phyloP scores from a whole-genome alignment of 2,329 filamentous ascomycete species.

The Mycocentrospora acerina region DNA sequence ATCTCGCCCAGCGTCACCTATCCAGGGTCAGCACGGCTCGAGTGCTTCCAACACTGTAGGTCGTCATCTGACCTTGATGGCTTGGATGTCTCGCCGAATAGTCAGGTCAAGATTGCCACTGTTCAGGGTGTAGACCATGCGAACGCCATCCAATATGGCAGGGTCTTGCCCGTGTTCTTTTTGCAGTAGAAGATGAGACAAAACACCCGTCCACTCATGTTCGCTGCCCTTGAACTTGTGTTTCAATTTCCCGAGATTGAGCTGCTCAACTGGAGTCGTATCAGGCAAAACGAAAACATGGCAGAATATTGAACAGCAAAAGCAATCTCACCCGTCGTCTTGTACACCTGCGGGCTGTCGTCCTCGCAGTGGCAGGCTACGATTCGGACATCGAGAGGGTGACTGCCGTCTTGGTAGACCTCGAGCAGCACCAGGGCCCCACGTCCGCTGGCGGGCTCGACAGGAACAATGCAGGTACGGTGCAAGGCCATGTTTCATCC shows the following conservation, averaged over 20 bases:
- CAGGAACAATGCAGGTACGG: constrained; percentile 53
- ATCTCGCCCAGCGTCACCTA: constrained; percentile 65
- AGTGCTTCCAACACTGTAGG: constrained; percentile 5
- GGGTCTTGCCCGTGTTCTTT: constrained; percentile 44
- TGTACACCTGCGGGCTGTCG: constrained; percentile 56
- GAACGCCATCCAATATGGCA: constrained; percentile 56
- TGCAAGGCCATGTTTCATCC: too few species aligned
- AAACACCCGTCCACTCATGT: constrained; percentile 67
- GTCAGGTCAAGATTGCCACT: constrained; percentile 59
- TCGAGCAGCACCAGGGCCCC: constrained; percentile 62
- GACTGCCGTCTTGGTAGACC: constrained; percentile 54
- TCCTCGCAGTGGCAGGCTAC: constrained; percentile 64
- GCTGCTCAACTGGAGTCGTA: constrained; percentile 33
- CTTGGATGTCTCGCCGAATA: constrained; percentile 62
- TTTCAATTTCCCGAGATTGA: constrained; percentile 32
- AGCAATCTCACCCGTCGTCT: too few species aligned
- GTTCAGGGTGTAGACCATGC: constrained; percentile 60
- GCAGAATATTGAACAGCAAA: constrained; percentile 1
- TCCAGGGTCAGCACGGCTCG: constrained; percentile 18
- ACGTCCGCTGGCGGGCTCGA: constrained; percentile 57
- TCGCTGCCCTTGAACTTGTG: constrained; percentile 39
- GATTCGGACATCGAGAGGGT: constrained; percentile 65
- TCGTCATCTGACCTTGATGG: constrained; percentile 62
- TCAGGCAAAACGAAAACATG: constrained; percentile 25
- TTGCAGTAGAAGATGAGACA: constrained; percentile 59